Evolutionary conservation across 371 early-diverging fungal genomes (phyloP).

Genomic region (Rhizopus sp.): DNA sequence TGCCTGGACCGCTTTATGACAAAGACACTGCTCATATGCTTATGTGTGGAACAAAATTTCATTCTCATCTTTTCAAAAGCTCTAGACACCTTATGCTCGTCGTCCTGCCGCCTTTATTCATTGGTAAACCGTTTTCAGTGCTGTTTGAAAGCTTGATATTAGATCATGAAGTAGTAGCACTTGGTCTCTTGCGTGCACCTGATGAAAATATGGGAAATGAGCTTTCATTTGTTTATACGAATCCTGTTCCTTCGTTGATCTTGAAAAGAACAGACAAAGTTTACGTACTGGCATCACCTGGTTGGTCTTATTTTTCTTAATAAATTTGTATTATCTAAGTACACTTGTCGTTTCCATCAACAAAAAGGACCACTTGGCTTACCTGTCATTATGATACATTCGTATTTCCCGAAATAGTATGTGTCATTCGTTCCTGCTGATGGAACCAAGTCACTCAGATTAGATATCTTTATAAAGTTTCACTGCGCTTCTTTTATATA

Average conservation of each 20-base stretch:
- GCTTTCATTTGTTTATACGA: constrained; percentile 54
- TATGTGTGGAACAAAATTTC: constrained; percentile 19
- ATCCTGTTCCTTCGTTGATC: constrained; percentile 44
- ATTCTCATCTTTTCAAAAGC: constrained; percentile 17
- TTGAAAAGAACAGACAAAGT: constrained; percentile 30
- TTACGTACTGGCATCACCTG: constrained; percentile 32
- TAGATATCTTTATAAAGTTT: too few species aligned
- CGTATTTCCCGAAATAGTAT: too few species aligned
- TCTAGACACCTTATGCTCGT: constrained; percentile 38
- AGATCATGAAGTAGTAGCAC: constrained; percentile 37
- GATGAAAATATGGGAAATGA: constrained; percentile 49
- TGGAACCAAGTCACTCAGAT: too few species aligned
- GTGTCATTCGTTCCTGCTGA: too few species aligned
- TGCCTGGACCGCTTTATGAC: constrained; percentile 40
- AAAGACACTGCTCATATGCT: constrained; percentile 29
- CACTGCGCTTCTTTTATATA: too few species aligned
- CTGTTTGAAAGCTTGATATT: constrained; percentile 43
- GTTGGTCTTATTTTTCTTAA: constrained; percentile 25
- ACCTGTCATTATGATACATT: too few species aligned
- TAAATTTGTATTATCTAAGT: neutral
- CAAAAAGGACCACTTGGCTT: too few species aligned
- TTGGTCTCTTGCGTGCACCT: constrained; percentile 49
- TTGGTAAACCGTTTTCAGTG: constrained; percentile 38
- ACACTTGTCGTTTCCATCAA: too few species aligned
- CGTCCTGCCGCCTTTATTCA: constrained; percentile 33